Evolutionary conservation across 2,329 filamentous ascomycete species (phyloP), one percentile per base, ranked within the genome.

Genomic region (Rhexocercosporidium sp.): DNA sequence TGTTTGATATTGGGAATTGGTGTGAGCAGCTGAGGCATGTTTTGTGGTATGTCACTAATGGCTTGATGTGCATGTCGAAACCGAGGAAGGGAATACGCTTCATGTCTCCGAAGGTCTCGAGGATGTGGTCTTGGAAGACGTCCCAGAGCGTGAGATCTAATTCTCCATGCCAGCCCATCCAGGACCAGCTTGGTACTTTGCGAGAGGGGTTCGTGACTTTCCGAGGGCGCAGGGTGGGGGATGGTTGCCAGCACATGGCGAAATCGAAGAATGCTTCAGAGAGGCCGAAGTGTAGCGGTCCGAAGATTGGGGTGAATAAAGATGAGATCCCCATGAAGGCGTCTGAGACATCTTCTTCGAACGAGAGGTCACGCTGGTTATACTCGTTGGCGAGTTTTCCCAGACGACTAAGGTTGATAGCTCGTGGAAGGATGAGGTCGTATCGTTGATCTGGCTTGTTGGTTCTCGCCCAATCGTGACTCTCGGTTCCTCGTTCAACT

Each of bases 151-250:
- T 20, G 7, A 54, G 27, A 44, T 63, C 37, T n/a, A 63, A 4
- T 14, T 46, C 34, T 16, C 60, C 60, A 44, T 56, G 37, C 47
- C 60, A 63, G 1, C 60, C 60, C 60, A 63, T 63, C 60, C 60
- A 63, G 0, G 34, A 46, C 60, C 60, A 63, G 29, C 47, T 54
- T 11, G 60, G 60, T 12, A 63, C 27, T 8, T 29, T 54, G 14
- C 49, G 11, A 12, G 20, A 6, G 12, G 47, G 1, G 12, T 63
- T 54, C 18, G 34, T 44, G 3, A 22, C n/a, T 3, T 20, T 18
- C 18, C 60, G 18, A 1, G 37, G 60, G 2, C 60, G 47, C 1
- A 63, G 22, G 8, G 1, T 31, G 1, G 60, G 34, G 16, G 34
- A 53, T 7, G 37, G 34, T 18, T 46, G 37, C 60, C 60, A 63